These are phyloP conservation scores for Syzygium oleosum DNA, from an alignment of 345 rosid species.

Conservation along the genomic window DNA sequence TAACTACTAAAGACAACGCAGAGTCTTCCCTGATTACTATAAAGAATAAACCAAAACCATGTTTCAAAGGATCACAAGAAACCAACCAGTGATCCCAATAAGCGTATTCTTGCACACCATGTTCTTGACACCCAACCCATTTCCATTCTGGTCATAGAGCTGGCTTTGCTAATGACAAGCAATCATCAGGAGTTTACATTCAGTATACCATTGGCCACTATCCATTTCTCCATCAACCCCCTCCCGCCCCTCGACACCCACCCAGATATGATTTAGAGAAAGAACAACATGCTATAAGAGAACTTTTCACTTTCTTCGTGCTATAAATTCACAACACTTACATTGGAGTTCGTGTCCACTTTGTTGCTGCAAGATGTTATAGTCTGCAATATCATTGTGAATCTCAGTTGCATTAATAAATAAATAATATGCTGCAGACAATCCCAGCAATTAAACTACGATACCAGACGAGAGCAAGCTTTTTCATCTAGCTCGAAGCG, in stretches of 20 bases:
- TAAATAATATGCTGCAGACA: background rate
- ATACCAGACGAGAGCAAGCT: background rate
- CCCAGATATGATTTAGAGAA: background rate
- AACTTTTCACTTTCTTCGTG: background rate
- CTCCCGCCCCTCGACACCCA: background rate
- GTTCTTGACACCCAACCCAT: background rate
- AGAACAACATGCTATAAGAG: background rate
- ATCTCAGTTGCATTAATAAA: background rate
- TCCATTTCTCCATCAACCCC: background rate
- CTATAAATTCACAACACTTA: conserved; percentile 3
- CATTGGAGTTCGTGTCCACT: conserved; percentile 65
- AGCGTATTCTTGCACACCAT: background rate
- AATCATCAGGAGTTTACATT: background rate
- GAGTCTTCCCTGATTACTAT: background rate
- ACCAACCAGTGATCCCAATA: background rate
- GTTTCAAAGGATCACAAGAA: background rate
- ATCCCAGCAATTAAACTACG: background rate
- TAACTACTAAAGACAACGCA: background rate
- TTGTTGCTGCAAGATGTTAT: conserved; percentile 56
- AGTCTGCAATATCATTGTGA: conserved; percentile 28
- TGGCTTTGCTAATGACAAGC: background rate
- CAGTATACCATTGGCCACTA: background rate
- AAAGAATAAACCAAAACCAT: background rate
- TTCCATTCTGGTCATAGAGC: background rate
- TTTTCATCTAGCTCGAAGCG: background rate